Evolutionary conservation across 2,329 filamentous ascomycete genomes (phyloP).

Genomic region (Fusarium piperis): DNA sequence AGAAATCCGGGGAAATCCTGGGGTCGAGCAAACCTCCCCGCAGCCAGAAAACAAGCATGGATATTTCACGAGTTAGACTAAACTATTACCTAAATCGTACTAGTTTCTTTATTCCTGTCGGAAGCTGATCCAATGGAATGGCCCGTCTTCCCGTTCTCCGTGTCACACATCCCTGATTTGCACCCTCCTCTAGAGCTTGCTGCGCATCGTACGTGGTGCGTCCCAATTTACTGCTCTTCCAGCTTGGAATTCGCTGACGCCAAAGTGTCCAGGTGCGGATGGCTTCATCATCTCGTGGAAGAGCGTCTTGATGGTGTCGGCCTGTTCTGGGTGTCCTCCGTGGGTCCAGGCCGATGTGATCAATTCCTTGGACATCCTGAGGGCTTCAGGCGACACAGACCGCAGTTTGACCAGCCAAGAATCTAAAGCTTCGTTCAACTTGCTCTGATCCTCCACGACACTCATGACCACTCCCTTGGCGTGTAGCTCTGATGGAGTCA

Average conservation of each 20-base stretch:
- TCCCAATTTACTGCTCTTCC: conserved; percentile 33
- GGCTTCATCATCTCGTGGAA: not conserved
- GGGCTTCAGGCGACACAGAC: not conserved
- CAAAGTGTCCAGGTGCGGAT: not conserved
- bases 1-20: not conserved
- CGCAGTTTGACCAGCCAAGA: not conserved
- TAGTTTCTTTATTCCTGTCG: not conserved
- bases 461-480: not conserved
- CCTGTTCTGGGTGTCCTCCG: not conserved
- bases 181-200: not conserved
- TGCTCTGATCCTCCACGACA: not conserved
- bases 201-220: not conserved
- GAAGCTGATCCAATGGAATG: not conserved
- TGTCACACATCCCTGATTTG: not conserved
- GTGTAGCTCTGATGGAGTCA: not conserved
- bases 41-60: not conserved
- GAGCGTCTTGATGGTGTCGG: not conserved
- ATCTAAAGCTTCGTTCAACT: not conserved
- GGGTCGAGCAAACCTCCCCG: not conserved
- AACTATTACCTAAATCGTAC: not conserved
- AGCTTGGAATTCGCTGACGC: conserved; percentile 2
- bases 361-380: not conserved
- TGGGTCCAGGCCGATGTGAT: not conserved
- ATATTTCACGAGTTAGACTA: not conserved
- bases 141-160: not conserved